Conservation (phyloP, 192 early-diverging fungal species). For the Linnemannia schmuckeri region DNA sequence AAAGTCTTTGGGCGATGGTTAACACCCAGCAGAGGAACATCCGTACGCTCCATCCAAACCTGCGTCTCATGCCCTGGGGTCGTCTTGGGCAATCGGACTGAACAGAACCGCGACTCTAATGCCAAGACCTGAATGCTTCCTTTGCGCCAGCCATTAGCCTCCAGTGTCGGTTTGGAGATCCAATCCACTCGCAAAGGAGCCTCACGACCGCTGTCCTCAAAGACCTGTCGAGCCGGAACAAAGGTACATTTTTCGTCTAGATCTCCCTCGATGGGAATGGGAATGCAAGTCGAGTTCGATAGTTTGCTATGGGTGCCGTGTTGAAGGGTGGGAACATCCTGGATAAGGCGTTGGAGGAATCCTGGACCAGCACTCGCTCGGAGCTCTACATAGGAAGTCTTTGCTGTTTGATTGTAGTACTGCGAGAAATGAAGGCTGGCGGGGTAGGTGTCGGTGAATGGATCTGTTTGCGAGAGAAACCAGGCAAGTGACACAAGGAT, state of each 20-base stretch:
- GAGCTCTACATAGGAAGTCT: constrained; percentile 16
- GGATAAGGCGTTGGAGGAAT: constrained; percentile 17
- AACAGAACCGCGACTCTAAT: constrained; percentile 32
- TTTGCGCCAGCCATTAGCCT: constrained; percentile 26
- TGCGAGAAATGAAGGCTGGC: constrained; percentile 30
- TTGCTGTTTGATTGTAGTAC: constrained; percentile 39
- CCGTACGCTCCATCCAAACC: constrained; percentile 10
- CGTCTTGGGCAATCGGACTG: constrained; percentile 27
- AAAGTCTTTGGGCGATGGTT: constrained; percentile 34
- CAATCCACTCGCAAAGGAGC: constrained; percentile 23
- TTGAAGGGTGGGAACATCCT: constrained; percentile 8
- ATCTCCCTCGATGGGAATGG: neutral
- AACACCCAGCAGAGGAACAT: neutral
- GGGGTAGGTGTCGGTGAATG: constrained; percentile 14
- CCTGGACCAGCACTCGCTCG: constrained; percentile 12
- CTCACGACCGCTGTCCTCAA: constrained; percentile 36
- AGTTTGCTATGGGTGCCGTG: neutral
- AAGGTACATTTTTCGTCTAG: constrained; percentile 18
- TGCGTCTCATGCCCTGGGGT: constrained; percentile 29
- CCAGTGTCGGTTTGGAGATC: neutral
- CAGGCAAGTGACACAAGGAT: constrained; percentile 1
- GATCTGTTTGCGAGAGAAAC: constrained; percentile 20
- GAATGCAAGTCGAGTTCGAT: neutral
- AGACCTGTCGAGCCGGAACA: constrained; percentile 31
- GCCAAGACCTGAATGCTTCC: constrained; percentile 24